These are phyloP conservation scores for Lotus japonicus DNA, from an alignment of 306 rosid species.

Conservation along the genomic window DNA sequence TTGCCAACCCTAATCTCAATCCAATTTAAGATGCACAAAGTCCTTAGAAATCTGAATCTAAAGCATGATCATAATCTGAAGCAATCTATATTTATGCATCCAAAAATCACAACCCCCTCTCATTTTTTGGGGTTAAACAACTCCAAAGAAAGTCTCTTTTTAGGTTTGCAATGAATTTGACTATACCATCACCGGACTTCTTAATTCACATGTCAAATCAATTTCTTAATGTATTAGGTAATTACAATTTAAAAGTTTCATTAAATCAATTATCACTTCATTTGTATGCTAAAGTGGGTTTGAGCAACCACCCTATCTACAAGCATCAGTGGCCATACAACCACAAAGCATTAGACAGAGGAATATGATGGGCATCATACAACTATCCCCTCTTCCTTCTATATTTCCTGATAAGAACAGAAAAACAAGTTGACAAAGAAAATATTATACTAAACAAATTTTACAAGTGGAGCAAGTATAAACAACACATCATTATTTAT, in stretches of 20 bases:
- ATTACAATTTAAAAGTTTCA: background rate
- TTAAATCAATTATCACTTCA: background rate
- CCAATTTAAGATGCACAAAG: background rate
- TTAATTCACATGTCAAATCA: background rate
- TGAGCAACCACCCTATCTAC: background rate
- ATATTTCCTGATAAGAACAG: background rate
- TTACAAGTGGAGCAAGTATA: background rate
- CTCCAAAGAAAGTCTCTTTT: background rate
- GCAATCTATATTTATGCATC: background rate
- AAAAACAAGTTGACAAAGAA: background rate
- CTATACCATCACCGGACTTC: background rate
- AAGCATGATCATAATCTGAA: background rate
- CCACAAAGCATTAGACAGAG: background rate
- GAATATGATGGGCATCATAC: background rate
- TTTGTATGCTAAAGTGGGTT: background rate
- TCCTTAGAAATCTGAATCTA: background rate
- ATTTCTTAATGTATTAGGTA: background rate
- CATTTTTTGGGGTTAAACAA: background rate
- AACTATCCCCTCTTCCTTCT: background rate
- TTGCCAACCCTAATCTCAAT: constrained; percentile 1
- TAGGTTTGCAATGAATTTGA: background rate
- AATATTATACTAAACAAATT: background rate
- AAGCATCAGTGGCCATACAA: constrained; percentile 5
- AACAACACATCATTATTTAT: background rate
- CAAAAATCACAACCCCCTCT: background rate